Percentiles rank a stretch among this genome's conserved stretches.
Evolutionary conservation across 192 early-diverging fungal genomes (phyloP).

Genomic region (Nowakowskiella sp.): DNA sequence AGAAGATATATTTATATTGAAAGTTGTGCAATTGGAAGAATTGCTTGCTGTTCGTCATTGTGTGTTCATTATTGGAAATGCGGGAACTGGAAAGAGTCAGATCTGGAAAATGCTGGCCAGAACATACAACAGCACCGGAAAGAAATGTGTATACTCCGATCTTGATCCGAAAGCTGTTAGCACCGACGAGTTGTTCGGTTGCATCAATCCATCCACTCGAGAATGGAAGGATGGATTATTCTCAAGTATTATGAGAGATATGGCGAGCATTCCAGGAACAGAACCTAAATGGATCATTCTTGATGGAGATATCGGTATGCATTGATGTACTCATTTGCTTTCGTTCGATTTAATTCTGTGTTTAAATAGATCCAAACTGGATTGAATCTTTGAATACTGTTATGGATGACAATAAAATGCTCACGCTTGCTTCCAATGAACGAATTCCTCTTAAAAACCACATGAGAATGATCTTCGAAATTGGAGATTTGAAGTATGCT

Average conservation of each 20-base stretch:
- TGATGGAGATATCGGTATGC: conserved; percentile 49
- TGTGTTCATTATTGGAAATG: conserved; percentile 61
- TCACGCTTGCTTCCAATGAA: conserved; percentile 55
- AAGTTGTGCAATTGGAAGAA: conserved; percentile 57
- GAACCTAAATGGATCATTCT: conserved; percentile 62
- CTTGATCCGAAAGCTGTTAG: conserved; percentile 59
- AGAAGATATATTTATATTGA: conserved; percentile 57
- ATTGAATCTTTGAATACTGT: conserved; percentile 62
- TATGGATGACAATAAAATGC: conserved; percentile 66
- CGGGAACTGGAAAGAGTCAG: conserved; percentile 55
- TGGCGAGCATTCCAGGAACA: conserved; percentile 44
- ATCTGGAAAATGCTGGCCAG: conserved; percentile 61
- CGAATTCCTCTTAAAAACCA: conserved; percentile 58
- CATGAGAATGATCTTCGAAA: conserved; percentile 60
- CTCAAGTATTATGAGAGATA: conserved; percentile 53
- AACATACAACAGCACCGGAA: conserved; percentile 50
- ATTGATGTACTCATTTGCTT: conserved; percentile 5
- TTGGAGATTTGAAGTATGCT: conserved; percentile 59
- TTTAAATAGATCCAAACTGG: conserved; percentile 47
- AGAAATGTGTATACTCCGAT: conserved; percentile 49
- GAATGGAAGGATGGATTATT: conserved; percentile 66
- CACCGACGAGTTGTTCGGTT: conserved; percentile 60
- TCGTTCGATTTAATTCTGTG: neutral
- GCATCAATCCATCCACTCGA: conserved; percentile 55
- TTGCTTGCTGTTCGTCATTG: conserved; percentile 58